A percentile compares a stretch with the other conserved stretches of the same genome.
Conservation (phyloP, 2,329 filamentous ascomycete species). For the Pestalotiopsis sp. region DNA sequence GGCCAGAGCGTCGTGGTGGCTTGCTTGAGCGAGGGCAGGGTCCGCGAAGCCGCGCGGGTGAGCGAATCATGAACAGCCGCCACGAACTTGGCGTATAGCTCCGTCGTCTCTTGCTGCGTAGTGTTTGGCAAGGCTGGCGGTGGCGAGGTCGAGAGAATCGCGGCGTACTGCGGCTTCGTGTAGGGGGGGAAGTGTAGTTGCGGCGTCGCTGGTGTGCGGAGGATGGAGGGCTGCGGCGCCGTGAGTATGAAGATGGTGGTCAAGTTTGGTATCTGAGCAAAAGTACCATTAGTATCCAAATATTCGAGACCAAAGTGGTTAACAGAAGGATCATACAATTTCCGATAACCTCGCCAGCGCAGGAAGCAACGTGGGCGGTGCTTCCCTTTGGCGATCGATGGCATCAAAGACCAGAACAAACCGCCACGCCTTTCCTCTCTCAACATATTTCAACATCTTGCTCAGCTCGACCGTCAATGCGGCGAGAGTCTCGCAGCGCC, state of each 20-base stretch:
- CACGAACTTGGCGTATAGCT: conserved; percentile 81
- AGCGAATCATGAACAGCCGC: conserved; percentile 87
- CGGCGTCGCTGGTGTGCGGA: conserved; percentile 66
- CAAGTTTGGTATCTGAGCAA: conserved; percentile 71
- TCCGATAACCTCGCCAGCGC: conserved; percentile 83
- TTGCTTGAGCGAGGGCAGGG: conserved; percentile 71
- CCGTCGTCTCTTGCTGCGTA: conserved; percentile 56
- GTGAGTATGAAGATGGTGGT: conserved; percentile 64
- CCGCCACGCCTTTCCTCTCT: conserved; percentile 42
- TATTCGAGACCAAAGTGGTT: background rate
- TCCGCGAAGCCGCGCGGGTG: conserved; percentile 77
- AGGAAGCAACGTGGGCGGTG: conserved; percentile 75
- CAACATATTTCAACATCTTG: conserved; percentile 56
- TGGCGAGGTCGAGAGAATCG: conserved; percentile 66
- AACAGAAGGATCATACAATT: conserved; percentile 55
- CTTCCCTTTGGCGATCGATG: conserved; percentile 82
- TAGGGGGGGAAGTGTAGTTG: conserved; percentile 86
- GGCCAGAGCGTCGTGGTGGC: conserved; percentile 81
- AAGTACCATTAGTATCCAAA: conserved; percentile 11
- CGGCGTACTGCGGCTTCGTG: conserved; percentile 75
- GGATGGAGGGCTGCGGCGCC: conserved; percentile 52
- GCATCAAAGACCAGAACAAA: conserved; percentile 88
- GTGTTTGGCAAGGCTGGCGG: conserved; percentile 51
- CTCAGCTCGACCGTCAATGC: conserved; percentile 74
- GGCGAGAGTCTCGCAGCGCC: conserved; percentile 79